Base-by-base conservation (phyloP, 768 basidiomycete species). In the Lentinula detonsa region DNA sequence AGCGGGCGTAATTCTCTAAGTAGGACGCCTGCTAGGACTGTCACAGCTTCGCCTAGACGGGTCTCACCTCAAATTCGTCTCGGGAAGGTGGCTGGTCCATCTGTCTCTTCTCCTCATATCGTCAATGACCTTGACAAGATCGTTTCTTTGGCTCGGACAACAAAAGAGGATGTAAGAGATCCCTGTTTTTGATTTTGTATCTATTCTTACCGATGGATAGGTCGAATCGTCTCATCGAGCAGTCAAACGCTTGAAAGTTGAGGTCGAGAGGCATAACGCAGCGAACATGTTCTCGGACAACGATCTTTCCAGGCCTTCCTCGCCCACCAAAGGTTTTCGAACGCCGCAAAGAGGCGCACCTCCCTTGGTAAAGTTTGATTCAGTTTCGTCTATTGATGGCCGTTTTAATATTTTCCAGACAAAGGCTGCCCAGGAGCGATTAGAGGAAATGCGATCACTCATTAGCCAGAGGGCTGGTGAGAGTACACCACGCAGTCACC, bases 381-480 rank as follows among this genome's bases (percentile, higher is more conserved):
- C 2, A 42, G 28, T 54, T 46, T 52, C 34, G 55, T 46, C 42
- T 48, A 18, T 58, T 54, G 52, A 56, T 31, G 63, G 23, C 3
- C 34, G 46, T 62, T 45, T 35, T 52, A 48, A 56, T 16, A 56
- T 23, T 49, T 39, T 62, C 4, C 65, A 93, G 91, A 88, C 83
- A 11, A 85, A 74, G 67, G 91, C 86, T 59, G 90, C 91, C 39
- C 86, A 85, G 65, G 86, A 86, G 39, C 85, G 92, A 23, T 80
- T 92, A 78, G 85, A 91, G 66, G 92, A 94, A 70, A 91, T 94
- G 91, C 82, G 86, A 43, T 83, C 82, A 64, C 75, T 91, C 60
- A 91, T 94, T 61, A 74, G 76, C 40, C 81, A 77, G 63, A 77
- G 91, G 64, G 78, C 83, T 66, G 76, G 73, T 16, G 87, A 86